Evolutionary conservation across 1,139 yeast species (phyloP), one percentile per base, ranked within the genome.

Genomic region (Wickerhamomyces sp.): DNA sequence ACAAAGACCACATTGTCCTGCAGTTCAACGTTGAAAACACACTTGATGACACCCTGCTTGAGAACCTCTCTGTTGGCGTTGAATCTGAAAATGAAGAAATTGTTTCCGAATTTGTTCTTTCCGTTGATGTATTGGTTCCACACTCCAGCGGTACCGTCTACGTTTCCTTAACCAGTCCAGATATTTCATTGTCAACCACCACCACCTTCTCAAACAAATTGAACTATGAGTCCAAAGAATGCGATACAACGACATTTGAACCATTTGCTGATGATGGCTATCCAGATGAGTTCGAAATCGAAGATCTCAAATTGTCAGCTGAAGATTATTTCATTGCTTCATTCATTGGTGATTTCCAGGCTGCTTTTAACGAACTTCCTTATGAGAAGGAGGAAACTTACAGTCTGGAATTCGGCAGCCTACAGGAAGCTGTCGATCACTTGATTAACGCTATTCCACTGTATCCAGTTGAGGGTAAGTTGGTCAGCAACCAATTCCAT

Each of bases 271-370:
- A 86, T 38, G 94, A 84, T 51, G 96, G 96, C 4, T 87, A 82
- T 73, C 82, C 85, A 41, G 98, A 91, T 59, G 96, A 88, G 61
- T 91, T 89, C 62, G 93, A 83, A 57, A 75, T 91, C 46, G 96
- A 89, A 58, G 83, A 83, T 44, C 68, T 89, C 55, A 80, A 76
- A 41, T 57, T 91, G 36, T 66, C 65, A 26, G 83, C 93, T 12
- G 95, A 96, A 31, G 96, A 88, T 58, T 91, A 80, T 61, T 70
- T 88, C 38, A 62, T 65, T 37, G 95, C 96, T 35, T 70, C 87
- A 22, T 88, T 78, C 58, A 75, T 83, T 45, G 86, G 93, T 36
- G 77, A 79, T 62, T 89, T 89, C 57, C 75, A 83, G 7, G 68
- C 75, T 35, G 64, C 75, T 25, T 89, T 83, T 69, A 95, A 86